Base-by-base conservation (phyloP, 768 basidiomycete species). In the Sistotremastrum niveocremeum region DNA sequence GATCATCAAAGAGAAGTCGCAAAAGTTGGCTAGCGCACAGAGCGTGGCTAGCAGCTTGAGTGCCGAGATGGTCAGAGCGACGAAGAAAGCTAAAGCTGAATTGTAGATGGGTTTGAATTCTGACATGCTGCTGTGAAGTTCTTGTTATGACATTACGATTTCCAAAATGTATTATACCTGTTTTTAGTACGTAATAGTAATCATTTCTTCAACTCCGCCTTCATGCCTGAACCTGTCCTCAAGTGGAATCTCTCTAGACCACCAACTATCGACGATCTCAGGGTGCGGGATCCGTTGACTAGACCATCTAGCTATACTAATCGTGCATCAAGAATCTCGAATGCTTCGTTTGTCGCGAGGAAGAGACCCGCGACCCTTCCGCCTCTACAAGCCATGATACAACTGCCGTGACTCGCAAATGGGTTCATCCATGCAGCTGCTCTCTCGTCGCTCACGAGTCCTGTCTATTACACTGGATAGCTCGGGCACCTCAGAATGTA, bases 391-490 rank as follows among this genome's bases (percentile, higher is more conserved):
- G 70, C 59, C 36, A 65, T 65, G 39, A 69, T 69, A 38, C 60
- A 67, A 7, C 73, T 75, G 5, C 72, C 74, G 20, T 20, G 20
- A 20, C 20, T 8, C 65, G 70, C 34, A 59, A 65, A 45, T 88
- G 85, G 84, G 78, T 77, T 0, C 85, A 88, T 53, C 85, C 85
- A 3, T 88, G 85, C 60, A 76, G 65, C 41, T 88, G 85, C 56
- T 85, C 85, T 0, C 71, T 88, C 36, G 66, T 88, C 37, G 85
- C 85, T 3, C 85, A 87, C 60, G 82, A 87, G 57, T 64, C 74
- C 0, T 88, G 85, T 62, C 73, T 88, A 10, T 69, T 86, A 33
- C 74, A 77, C 51, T 88, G 85, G 85, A 84, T 88, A 36, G 73
- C 77, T 49, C 70, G 80, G 11, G 74, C 83, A 3, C 80, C 87